Percentiles rank a stretch among this genome's conserved stretches.
These are phyloP conservation scores for Brassica carinata DNA, from an alignment of 345 rosid species.

Conservation along the genomic window DNA sequence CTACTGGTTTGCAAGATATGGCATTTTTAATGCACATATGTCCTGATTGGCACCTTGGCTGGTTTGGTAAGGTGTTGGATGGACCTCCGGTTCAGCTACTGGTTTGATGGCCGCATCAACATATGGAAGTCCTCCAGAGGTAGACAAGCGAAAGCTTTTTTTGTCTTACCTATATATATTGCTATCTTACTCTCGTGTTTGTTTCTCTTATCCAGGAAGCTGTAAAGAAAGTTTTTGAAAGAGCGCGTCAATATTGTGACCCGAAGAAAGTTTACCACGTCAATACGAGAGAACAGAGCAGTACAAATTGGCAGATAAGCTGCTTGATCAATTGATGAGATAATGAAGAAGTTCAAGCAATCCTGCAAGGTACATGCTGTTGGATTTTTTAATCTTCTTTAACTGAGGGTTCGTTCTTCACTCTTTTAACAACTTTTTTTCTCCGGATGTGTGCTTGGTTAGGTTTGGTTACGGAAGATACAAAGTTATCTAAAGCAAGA, in stretches of 20 bases:
- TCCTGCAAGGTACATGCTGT: slow-evolving; percentile 77
- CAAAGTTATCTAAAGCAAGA: slow-evolving; percentile 58
- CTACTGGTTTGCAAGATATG: too few species aligned
- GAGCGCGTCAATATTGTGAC: slow-evolving; percentile 89
- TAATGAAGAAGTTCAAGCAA: slow-evolving; percentile 84
- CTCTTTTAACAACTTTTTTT: not conserved
- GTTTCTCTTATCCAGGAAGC: slow-evolving; percentile 66
- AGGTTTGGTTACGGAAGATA: slow-evolving; percentile 82
- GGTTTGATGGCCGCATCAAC: too few species aligned
- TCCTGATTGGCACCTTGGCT: too few species aligned
- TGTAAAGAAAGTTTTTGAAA: slow-evolving; percentile 73
- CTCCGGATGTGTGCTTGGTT: slow-evolving; percentile 14
- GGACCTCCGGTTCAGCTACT: too few species aligned
- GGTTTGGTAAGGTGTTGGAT: too few species aligned
- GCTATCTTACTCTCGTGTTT: slow-evolving; percentile 12
- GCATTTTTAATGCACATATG: too few species aligned
- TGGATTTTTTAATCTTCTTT: not conserved
- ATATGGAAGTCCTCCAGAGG: slow-evolving; percentile 95
- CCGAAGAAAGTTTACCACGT: slow-evolving; percentile 77
- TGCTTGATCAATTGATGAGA: slow-evolving; percentile 53
- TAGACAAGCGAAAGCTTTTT: slow-evolving; percentile 30
- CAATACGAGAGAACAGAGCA: slow-evolving; percentile 87
- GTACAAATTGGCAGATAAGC: slow-evolving; percentile 67
- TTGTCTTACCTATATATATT: not conserved
- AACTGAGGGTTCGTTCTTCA: not conserved